Conservation (phyloP, 2,329 filamentous ascomycete genomes). For the Stemphylium beticola region DNA sequence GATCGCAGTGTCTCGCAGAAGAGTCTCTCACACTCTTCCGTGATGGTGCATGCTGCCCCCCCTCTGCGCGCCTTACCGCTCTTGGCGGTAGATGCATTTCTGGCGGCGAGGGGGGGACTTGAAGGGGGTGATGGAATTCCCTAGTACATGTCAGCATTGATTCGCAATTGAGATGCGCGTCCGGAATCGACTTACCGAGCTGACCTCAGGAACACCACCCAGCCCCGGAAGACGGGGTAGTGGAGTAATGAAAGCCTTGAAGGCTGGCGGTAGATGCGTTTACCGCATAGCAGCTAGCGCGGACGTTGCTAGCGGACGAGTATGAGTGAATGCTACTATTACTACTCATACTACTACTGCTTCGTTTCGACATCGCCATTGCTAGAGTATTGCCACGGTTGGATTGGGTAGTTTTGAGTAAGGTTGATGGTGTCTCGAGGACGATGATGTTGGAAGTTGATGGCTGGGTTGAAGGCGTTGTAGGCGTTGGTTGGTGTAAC, state of each 20-base stretch:
- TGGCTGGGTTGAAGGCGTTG: conserved; percentile 1
- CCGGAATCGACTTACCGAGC: conserved; percentile 45
- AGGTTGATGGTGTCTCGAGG: background rate
- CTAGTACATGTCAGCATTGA: conserved; percentile 47
- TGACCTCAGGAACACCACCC: conserved; percentile 55
- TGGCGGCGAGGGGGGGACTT: conserved; percentile 82
- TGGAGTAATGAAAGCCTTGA: conserved; percentile 61
- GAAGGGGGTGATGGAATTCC: conserved; percentile 82
- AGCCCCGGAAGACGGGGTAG: conserved; percentile 77
- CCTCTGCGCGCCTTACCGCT: conserved; percentile 61
- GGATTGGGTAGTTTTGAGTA: conserved; percentile 11
- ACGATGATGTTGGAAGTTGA: background rate
- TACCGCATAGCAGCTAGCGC: conserved; percentile 91
- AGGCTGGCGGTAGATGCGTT: conserved; percentile 69
- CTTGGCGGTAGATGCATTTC: conserved; percentile 55
- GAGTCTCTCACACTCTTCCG: conserved; percentile 99
- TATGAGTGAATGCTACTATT: conserved; percentile 62
- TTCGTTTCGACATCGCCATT: conserved; percentile 77
- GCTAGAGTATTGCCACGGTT: conserved; percentile 57
- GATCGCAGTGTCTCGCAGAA: conserved; percentile 95
- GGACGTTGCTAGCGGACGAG: conserved; percentile 75
- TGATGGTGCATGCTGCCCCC: conserved; percentile 96
- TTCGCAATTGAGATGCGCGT: background rate
- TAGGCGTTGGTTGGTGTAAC: conserved; percentile 11
- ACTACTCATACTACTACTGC: conserved; percentile 68